A percentile compares a stretch with the other conserved stretches of the same genome.
phyloP scores from a whole-genome alignment of 805 yeast genomes.

The Starmerella geochares region DNA sequence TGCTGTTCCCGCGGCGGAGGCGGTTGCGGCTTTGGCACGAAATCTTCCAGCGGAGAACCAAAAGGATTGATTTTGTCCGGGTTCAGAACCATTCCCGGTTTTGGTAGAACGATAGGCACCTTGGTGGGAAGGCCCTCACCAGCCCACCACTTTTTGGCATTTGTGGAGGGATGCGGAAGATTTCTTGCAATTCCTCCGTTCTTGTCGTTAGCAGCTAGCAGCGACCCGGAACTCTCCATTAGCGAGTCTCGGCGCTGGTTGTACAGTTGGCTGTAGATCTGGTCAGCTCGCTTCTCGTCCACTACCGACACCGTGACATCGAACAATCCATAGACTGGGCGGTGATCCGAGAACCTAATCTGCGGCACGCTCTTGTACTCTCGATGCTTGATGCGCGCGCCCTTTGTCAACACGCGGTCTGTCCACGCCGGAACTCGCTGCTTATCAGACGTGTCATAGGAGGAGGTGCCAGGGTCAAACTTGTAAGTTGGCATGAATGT shows the following conservation, averaged over 20 bases:
- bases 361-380: conserved; percentile 61
- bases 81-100: conserved; percentile 45
- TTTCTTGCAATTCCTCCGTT: background rate
- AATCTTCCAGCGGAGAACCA: conserved; percentile 40
- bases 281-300: conserved; percentile 50
- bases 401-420: conserved; percentile 67
- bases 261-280: conserved; percentile 50
- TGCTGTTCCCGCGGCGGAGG: conserved; percentile 4
- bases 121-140: conserved; percentile 67
- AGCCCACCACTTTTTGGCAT: conserved; percentile 82
- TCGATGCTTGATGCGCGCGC: conserved; percentile 38
- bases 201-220: conserved; percentile 17
- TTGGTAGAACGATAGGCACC: conserved; percentile 43
- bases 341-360: conserved; percentile 70
- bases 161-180: conserved; percentile 85
- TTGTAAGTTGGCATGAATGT: conserved; percentile 85
- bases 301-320: conserved; percentile 55
- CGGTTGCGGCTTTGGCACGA: conserved; percentile 31
- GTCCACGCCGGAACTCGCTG: conserved; percentile 96
- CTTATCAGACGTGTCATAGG: conserved; percentile 82
- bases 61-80: conserved; percentile 68
- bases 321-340: conserved; percentile 82
- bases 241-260: conserved; percentile 41
- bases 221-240: conserved; percentile 26
- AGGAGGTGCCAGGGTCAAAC: conserved; percentile 71